Evolutionary conservation across 768 basidiomycete genomes (phyloP).

Genomic region (Kwoniella botswanensis): DNA sequence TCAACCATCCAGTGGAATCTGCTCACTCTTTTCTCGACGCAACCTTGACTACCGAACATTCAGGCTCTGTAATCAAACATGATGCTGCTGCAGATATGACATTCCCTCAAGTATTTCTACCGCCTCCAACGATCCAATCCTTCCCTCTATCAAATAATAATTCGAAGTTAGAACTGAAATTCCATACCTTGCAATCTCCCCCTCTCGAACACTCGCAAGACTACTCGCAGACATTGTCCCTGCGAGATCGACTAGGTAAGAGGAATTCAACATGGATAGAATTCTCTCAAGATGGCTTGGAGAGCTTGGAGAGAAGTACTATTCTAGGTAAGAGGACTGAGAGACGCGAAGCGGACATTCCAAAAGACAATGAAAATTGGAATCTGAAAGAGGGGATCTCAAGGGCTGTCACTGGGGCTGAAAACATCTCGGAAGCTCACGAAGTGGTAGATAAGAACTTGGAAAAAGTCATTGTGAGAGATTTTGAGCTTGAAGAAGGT

Average conservation of each 20-base stretch:
- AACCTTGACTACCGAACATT: background rate
- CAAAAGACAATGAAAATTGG: background rate
- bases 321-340: slow-evolving; percentile 9
- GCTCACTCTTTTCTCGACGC: too few relatives aligned
- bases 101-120: slow-evolving; percentile 19
- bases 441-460: background rate
- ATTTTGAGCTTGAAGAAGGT: slow-evolving; percentile 6
- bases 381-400: background rate
- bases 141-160: background rate
- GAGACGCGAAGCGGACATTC: background rate
- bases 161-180: background rate
- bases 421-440: background rate
- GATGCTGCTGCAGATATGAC: slow-evolving; percentile 8
- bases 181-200: background rate
- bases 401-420: background rate
- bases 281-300: slow-evolving; percentile 6
- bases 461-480: background rate
- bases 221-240: background rate
- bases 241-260: background rate
- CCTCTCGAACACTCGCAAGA: background rate
- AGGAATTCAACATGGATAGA: slow-evolving; percentile 9
- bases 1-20: too few relatives aligned
- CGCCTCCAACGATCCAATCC: slow-evolving; percentile 5
- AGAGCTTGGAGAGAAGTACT: slow-evolving; percentile 20
- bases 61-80: background rate